Base-by-base conservation (phyloP, 2,329 filamentous ascomycete genomes). In the Fusarium transvaalense region DNA sequence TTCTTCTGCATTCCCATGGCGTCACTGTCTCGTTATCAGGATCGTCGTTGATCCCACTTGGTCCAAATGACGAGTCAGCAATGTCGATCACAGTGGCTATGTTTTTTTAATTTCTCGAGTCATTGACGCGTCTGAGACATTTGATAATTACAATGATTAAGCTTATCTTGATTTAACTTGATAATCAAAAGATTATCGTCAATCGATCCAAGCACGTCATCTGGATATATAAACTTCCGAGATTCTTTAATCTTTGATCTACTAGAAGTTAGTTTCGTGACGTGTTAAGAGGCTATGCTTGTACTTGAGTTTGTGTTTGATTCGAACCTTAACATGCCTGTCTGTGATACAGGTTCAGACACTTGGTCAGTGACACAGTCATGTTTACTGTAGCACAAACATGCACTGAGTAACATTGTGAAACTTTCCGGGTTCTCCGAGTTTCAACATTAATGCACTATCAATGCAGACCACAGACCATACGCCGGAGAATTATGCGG, bases 41-140 rank as follows among this genome's bases (percentile, higher is more conserved):
- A 69, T 69, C 66, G 62, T 29, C 66, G 42, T 45, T 7, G 1
- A 21, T 56, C 50, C 59, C 46, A 59, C 41, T 65, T 59, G 39
- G 35, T 41, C n/a, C 38, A 13, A 65, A 45, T 52, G 52, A 54
- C 62, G 43, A 67, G 57, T 60, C 53, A 69, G 53, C 39, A 29
- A 21, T 64, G 66, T 35, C 46, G 62, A 69, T 70, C 66, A 4
- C 10, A 42, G 66, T 63, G 61, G 66, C 66, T 58, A 58, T 54
- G 56, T 34, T 25, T 5, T 46, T 15, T 15, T 5, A 32, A 10
- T 12, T 8, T 14, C 35, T 39, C 57, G 55, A 66, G 25, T 69
- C 65, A 65, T 60, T 66, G 64, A 68, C 65, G 66, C 56, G 61
- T 62, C 45, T 69, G 61, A 69, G 41, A 68, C 66, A 68, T 69